Evolutionary conservation across 1,284 basidiomycete species (phyloP).

Genomic region (Sparassis latifolia): DNA sequence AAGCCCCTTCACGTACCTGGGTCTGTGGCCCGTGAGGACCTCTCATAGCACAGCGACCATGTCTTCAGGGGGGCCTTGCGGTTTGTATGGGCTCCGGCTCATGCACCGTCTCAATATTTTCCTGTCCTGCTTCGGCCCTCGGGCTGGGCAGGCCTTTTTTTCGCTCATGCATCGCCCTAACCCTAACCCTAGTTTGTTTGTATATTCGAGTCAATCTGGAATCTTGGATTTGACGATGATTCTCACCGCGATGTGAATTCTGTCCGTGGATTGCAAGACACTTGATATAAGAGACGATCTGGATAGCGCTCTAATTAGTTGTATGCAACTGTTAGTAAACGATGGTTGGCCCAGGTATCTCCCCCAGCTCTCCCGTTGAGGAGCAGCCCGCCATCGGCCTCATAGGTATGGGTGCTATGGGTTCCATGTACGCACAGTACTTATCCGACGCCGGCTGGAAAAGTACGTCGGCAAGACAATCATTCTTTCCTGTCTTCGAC

Average conservation of each 20-base stretch:
- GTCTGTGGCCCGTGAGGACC: background rate
- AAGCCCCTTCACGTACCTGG: background rate
- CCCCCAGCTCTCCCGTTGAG: slow-evolving; percentile 43
- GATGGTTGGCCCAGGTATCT: slow-evolving; percentile 28
- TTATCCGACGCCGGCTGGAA: slow-evolving; percentile 79
- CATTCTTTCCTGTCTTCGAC: background rate
- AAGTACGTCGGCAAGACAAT: slow-evolving; percentile 43
- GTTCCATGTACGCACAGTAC: slow-evolving; percentile 82
- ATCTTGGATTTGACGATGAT: too few species aligned
- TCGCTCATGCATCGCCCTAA: background rate
- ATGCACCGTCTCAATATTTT: slow-evolving; percentile 1
- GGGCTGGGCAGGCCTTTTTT: slow-evolving; percentile 1
- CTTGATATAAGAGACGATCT: too few species aligned
- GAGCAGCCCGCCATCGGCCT: slow-evolving; percentile 77
- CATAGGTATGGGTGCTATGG: slow-evolving; percentile 96
- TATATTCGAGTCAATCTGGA: too few species aligned
- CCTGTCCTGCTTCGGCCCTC: slow-evolving; percentile 1
- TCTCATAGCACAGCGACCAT: slow-evolving; percentile 1
- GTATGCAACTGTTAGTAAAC: too few species aligned
- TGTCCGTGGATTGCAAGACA: too few species aligned
- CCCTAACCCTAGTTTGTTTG: background rate
- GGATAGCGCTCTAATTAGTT: too few species aligned
- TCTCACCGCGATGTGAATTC: too few species aligned
- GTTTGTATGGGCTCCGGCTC: slow-evolving; percentile 1
- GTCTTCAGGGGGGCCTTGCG: background rate